Evolutionary conservation across 163 green algal genomes (phyloP).

Genomic region (Chlamydomonas reinhardtii): DNA sequence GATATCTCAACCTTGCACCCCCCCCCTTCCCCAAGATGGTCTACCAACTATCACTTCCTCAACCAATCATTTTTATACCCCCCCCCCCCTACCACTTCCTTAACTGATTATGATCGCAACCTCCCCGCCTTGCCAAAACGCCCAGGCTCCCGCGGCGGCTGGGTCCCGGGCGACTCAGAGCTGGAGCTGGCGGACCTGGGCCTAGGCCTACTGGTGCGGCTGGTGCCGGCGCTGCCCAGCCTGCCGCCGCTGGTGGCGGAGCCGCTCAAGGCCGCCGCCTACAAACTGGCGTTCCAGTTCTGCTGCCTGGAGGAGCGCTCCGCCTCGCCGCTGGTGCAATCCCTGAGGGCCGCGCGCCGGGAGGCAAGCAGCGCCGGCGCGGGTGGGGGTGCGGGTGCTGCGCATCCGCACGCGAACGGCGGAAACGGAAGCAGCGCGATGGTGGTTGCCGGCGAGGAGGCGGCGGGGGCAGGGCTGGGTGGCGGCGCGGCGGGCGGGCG

Average conservation of each 20-base stretch:
- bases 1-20: too few species aligned
- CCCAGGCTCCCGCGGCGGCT: constrained; percentile 49
- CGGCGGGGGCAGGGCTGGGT: not conserved
- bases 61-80: too few species aligned
- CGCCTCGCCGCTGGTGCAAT: constrained; percentile 42
- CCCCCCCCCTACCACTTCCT: too few species aligned
- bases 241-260: constrained; percentile 40
- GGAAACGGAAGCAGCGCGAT: not conserved
- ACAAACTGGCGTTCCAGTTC: constrained; percentile 52
- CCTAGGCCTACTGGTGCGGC: constrained; percentile 64
- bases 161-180: constrained; percentile 66
- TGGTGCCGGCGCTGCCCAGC: constrained; percentile 49
- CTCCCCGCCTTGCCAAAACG: too few species aligned
- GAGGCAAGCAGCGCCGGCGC: not conserved
- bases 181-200: constrained; percentile 77
- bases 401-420: not conserved
- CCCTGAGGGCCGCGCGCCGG: constrained; percentile 4
- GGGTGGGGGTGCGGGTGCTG: too few species aligned
- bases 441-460: not conserved
- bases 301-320: constrained; percentile 51
- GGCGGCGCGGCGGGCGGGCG: not conserved
- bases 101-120: too few species aligned
- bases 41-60: too few species aligned
- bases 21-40: too few species aligned
- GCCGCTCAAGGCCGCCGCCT: constrained; percentile 24